Percentiles rank a stretch among this genome's conserved stretches.
These are phyloP conservation scores for Dysphania ambrosioides DNA, from an alignment of 148 eudicot genomes.

Conservation along the genomic window DNA sequence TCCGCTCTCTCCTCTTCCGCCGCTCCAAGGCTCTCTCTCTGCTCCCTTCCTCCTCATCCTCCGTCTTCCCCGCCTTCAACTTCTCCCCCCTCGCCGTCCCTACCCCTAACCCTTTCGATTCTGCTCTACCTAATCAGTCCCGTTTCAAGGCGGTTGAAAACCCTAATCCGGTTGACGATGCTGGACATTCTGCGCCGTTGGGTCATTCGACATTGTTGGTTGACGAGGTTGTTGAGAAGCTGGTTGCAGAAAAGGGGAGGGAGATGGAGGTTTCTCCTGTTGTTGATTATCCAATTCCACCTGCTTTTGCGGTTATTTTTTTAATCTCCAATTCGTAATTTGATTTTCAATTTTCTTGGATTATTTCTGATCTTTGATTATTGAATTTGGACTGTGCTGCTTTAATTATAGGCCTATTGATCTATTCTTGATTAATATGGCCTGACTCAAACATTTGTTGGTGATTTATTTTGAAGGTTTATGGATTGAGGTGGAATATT, in stretches of 20 bases:
- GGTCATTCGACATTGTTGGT: constrained; percentile 1
- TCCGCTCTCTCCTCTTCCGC: constrained; percentile 60
- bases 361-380: too few species aligned
- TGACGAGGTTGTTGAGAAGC: background rate
- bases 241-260: constrained; percentile 12
- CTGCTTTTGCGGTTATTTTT: constrained; percentile 19
- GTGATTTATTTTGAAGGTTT: too few species aligned
- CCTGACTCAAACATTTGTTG: too few species aligned
- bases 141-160: background rate
- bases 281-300: background rate
- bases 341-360: background rate
- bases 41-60: constrained; percentile 36
- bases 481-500: too few species aligned
- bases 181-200: constrained; percentile 3
- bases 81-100: background rate
- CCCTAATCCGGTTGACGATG: constrained; percentile 24
- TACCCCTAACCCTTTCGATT: background rate
- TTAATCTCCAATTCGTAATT: background rate
- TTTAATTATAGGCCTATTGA: too few species aligned
- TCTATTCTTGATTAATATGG: too few species aligned
- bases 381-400: background rate
- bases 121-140: background rate
- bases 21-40: constrained; percentile 66
- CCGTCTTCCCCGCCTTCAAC: constrained; percentile 18
- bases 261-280: constrained; percentile 11